Conservation (phyloP, 495 filamentous ascomycete species). For the Usnea hakonensis region DNA sequence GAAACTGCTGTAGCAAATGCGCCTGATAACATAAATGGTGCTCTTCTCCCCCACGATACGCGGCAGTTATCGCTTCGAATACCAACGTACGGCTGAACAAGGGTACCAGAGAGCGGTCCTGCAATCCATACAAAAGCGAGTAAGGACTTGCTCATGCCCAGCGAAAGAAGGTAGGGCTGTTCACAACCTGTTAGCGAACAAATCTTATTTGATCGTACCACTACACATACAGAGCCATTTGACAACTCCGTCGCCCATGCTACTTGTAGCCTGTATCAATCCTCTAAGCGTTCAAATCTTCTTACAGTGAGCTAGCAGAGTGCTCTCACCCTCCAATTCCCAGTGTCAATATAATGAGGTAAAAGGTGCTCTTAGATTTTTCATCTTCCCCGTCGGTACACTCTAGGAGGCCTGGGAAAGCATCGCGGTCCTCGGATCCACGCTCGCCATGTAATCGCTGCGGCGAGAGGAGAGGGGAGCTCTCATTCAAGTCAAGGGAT, state of each 20-base stretch:
- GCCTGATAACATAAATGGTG: constrained; percentile 81
- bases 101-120: constrained; percentile 72
- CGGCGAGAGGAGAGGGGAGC: constrained; percentile 34
- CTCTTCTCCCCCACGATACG: constrained; percentile 70
- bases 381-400: constrained; percentile 20
- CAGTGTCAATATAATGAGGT: constrained; percentile 75
- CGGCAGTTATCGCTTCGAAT: constrained; percentile 85
- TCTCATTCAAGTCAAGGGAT: constrained; percentile 30
- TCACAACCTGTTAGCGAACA: background rate
- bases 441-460: constrained; percentile 22
- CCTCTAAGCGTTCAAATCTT: constrained; percentile 3
- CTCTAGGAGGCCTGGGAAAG: constrained; percentile 18
- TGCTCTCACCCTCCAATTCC: constrained; percentile 63
- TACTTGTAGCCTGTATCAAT: constrained; percentile 59
- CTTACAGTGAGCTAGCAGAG: constrained; percentile 6
- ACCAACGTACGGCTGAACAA: constrained; percentile 92
- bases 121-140: constrained; percentile 93
- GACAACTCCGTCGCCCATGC: constrained; percentile 92
- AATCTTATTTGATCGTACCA: background rate
- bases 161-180: constrained; percentile 58
- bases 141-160: constrained; percentile 87
- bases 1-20: constrained; percentile 62
- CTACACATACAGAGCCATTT: constrained; percentile 59
- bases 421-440: constrained; percentile 7
- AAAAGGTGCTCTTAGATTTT: constrained; percentile 69